Percentiles rank a stretch among this genome's conserved stretches.
phyloP scores from a whole-genome alignment of 352 stramenopile species.

The Globisporangium abappressorium region DNA sequence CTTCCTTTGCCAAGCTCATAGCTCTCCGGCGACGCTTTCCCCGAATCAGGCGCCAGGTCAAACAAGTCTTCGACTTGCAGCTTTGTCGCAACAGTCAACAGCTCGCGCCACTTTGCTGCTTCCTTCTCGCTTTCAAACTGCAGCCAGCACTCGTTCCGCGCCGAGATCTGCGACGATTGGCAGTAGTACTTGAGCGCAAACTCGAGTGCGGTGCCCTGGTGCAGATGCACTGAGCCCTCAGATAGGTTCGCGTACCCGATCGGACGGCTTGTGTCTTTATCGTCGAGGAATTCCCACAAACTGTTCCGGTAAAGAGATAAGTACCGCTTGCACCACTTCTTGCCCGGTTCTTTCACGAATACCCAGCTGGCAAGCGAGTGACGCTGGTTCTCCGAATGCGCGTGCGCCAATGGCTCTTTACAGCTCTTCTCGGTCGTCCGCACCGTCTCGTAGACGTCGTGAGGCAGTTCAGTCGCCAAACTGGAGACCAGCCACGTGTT shows the following conservation, averaged over 20 bases:
- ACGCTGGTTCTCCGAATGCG: conserved; percentile 11
- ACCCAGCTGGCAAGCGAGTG: conserved; percentile 46
- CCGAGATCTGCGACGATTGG: conserved; percentile 42
- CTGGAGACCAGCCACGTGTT: conserved; percentile 66
- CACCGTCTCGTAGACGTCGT: conserved; percentile 55
- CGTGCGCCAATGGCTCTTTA: conserved; percentile 22
- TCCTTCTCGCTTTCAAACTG: conserved; percentile 50
- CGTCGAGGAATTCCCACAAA: conserved; percentile 74
- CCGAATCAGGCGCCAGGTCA: conserved; percentile 51
- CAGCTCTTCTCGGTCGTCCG: conserved; percentile 31
- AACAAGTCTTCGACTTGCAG: conserved; percentile 69
- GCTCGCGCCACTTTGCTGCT: conserved; percentile 36
- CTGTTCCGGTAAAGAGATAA: conserved; percentile 72
- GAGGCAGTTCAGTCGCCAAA: conserved; percentile 58
- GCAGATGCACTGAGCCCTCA: conserved; percentile 54
- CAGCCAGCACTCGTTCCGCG: conserved; percentile 60
- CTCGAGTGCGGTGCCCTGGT: conserved; percentile 48
- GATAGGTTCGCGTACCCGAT: conserved; percentile 75
- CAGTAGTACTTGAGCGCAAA: conserved; percentile 62
- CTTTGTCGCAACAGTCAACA: conserved; percentile 33
- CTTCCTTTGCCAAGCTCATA: conserved; percentile 82
- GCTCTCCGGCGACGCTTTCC: conserved; percentile 25
- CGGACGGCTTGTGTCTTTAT: conserved; percentile 51
- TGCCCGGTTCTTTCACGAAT: conserved; percentile 57
- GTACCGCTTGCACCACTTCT: conserved; percentile 67